phyloP scores from a whole-genome alignment of 768 basidiomycete species.

The Pleurotus citrinopileatus region DNA sequence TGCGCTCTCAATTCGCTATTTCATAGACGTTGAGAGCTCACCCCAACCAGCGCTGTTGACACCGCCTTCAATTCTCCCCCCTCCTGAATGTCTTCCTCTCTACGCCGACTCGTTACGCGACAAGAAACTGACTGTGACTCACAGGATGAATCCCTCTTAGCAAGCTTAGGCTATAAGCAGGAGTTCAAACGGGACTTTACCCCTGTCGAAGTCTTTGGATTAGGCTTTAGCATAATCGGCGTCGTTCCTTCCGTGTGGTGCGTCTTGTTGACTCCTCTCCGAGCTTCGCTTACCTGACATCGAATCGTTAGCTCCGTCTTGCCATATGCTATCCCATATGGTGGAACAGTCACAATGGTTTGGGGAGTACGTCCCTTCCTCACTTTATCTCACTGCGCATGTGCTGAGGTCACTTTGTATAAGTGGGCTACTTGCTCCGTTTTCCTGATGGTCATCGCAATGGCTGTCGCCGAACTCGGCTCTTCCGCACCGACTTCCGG shows the following conservation, averaged over 20 bases:
- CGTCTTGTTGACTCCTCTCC: background rate
- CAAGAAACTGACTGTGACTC: background rate
- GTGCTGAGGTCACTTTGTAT: constrained; percentile 12
- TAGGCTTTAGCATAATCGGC: constrained; percentile 22
- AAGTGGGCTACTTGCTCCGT: constrained; percentile 44
- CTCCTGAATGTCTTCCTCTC: too few relatives aligned
- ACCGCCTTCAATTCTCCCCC: too few relatives aligned
- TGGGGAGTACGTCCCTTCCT: constrained; percentile 39
- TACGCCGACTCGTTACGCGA: too few relatives aligned
- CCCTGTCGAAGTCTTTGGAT: constrained; percentile 23
- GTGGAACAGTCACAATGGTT: constrained; percentile 43
- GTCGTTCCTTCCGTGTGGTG: constrained; percentile 20
- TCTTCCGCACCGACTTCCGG: constrained; percentile 51
- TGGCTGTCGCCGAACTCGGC: constrained; percentile 49
- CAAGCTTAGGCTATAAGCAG: constrained; percentile 39
- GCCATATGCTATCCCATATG: constrained; percentile 39
- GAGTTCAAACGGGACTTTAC: constrained; percentile 34
- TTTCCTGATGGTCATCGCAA: constrained; percentile 44
- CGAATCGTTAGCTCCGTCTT: constrained; percentile 18
- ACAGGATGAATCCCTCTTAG: constrained; percentile 31
- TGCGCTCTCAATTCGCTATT: too few relatives aligned
- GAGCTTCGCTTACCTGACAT: background rate
- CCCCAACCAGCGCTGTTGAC: too few relatives aligned
- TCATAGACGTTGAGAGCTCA: too few relatives aligned
- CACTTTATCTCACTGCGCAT: background rate